A percentile compares a stretch with the other conserved stretches of the same genome.
phyloP scores from a whole-genome alignment of 2,329 filamentous ascomycete species.

The Trichoderma asperellum region DNA sequence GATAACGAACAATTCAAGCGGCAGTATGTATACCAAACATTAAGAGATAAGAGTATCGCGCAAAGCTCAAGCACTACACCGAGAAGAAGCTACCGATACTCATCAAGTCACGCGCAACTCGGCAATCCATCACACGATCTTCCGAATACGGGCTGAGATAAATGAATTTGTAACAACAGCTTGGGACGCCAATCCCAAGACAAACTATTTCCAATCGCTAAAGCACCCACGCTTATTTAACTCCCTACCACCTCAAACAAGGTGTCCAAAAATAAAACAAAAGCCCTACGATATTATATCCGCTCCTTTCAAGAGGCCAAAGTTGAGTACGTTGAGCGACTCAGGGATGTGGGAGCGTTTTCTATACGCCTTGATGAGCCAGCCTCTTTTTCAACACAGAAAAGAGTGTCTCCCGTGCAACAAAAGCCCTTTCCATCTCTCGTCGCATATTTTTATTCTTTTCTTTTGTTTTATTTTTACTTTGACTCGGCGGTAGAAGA shows the following conservation, averaged over 20 bases:
- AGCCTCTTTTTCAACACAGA: neutral
- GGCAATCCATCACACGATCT: neutral
- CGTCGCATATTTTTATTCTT: neutral
- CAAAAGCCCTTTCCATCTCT: neutral
- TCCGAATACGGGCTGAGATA: neutral
- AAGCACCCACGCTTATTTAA: conserved; percentile 13
- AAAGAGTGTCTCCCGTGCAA: neutral
- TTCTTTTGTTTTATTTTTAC: neutral
- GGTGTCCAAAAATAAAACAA: neutral
- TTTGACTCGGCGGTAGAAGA: conserved; percentile 7
- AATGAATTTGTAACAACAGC: neutral
- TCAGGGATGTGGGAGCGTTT: neutral
- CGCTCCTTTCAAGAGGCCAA: neutral
- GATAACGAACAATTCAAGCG: conserved; percentile 4
- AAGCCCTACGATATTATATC: neutral
- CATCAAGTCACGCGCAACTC: neutral
- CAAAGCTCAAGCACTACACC: neutral
- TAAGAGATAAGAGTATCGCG: neutral
- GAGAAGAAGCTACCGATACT: neutral
- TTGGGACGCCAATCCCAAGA: neutral
- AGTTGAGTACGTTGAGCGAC: neutral
- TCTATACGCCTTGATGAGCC: conserved; percentile 5
- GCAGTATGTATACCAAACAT: neutral
- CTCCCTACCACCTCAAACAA: conserved; percentile 4
- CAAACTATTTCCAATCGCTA: conserved; percentile 7